phyloP scores from a whole-genome alignment of 768 basidiomycete genomes.

The Trametes gibbosa region DNA sequence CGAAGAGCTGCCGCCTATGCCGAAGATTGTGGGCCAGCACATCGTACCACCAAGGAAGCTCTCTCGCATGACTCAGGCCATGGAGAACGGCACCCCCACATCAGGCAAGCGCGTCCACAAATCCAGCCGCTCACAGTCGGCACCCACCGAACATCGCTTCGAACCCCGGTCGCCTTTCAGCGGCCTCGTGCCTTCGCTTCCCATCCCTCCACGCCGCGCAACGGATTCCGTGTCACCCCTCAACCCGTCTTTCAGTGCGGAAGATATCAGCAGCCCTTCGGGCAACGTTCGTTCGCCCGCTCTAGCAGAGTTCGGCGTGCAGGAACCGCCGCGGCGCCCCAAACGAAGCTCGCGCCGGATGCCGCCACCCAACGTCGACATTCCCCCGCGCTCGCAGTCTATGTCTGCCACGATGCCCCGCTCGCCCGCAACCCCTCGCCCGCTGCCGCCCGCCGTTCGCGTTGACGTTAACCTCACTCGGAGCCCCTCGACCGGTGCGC shows the following conservation, averaged over 20 bases:
- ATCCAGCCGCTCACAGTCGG: conserved; percentile 16
- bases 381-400: conserved; percentile 13
- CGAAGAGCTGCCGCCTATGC: conserved; percentile 41
- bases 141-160: background rate
- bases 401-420: conserved; percentile 20
- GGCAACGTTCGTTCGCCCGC: conserved; percentile 8
- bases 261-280: conserved; percentile 39
- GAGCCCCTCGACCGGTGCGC: conserved; percentile 21
- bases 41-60: conserved; percentile 59
- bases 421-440: conserved; percentile 21
- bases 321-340: conserved; percentile 25
- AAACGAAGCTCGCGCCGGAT: conserved; percentile 24
- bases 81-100: background rate
- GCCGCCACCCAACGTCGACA: conserved; percentile 16
- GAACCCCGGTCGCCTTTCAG: conserved; percentile 4
- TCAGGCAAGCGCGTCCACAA: conserved; percentile 6
- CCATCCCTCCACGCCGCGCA: conserved; percentile 19
- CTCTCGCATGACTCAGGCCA: conserved; percentile 30
- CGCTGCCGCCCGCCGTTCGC: conserved; percentile 10
- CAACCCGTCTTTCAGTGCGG: conserved; percentile 47
- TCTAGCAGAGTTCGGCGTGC: conserved; percentile 23
- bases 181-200: conserved; percentile 9
- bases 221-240: conserved; percentile 34
- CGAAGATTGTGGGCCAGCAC: conserved; percentile 40
- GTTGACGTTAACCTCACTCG: conserved; percentile 14